Evolutionary conservation across 345 rosid genomes (phyloP), one percentile per base, ranked within the genome.

Genomic region (Raphanus raphanistrum): DNA sequence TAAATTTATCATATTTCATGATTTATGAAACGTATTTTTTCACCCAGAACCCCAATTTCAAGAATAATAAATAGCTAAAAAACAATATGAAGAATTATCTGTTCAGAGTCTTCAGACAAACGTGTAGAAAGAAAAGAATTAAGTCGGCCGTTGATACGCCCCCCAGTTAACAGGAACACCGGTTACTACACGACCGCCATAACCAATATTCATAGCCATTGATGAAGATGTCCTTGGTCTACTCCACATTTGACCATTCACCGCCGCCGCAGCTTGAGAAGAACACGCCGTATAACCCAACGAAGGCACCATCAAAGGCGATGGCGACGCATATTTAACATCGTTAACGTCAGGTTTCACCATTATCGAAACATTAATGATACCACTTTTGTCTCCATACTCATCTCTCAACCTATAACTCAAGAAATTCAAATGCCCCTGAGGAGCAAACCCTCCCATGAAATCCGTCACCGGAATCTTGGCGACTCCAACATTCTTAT

Each of bases 401-500:
- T 58, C 54, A 35, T 93, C 88, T 60, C 87, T 80, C 35, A 93
- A 77, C 62, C 98, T 80, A 28, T 90, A 90, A 73, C 96, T 92
- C 86, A 92, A 78, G 43, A 92, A 84, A 4, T 87, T 92, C 27
- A 88, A 65, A 75, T 84, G 79, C n/a, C 83, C 87, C 16, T 54
- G 83, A 0, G 91, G 93, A 1, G 78, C 38, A 41, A 79, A 82
- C 4, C 87, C 90, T 15, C 87, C 90, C 0, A 85, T 8, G 31
- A 92, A 85, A 76, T 92, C 96, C 0, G 89, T 75, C 27, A 86
- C 77, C 0, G 96, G 94, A 26, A 92, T 74, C 11, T 63, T 82
- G 0, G 81, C 89, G 1, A 13, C 31, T 0, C 94, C 96, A 4
- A 90, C 78, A 17, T 4, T 60, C 72, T 78, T 85, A 11, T 74